phyloP scores from a whole-genome alignment of 768 basidiomycete genomes.

The Kondoa malvinella region DNA sequence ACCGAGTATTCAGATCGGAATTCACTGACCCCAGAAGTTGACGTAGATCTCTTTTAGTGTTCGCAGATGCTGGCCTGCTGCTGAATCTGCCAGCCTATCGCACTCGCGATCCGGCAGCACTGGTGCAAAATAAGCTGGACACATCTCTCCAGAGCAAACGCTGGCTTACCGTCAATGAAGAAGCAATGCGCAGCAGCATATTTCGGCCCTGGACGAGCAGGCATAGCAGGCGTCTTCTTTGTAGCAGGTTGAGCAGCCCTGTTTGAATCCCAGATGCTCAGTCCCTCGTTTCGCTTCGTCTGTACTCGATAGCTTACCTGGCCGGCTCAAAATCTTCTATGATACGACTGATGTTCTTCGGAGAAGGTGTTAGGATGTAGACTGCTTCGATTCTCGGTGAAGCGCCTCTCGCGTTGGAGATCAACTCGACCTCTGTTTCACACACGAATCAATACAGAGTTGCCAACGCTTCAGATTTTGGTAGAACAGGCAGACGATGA shows the following conservation, averaged over 20 bases:
- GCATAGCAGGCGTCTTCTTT: conserved; percentile 19
- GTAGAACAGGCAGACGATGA: too few species aligned
- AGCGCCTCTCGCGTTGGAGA: conserved; percentile 62
- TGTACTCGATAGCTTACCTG: too few species aligned
- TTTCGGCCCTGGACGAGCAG: conserved; percentile 33
- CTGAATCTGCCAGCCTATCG: conserved; percentile 51
- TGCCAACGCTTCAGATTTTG: too few species aligned
- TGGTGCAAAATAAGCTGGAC: conserved; percentile 27
- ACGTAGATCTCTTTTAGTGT: conserved; percentile 70
- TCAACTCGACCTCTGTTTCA: conserved; percentile 84
- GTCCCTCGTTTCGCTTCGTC: too few species aligned
- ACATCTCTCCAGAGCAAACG: background rate
- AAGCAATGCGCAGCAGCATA: conserved; percentile 78
- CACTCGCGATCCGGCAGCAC: conserved; percentile 65
- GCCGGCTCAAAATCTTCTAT: conserved; percentile 54
- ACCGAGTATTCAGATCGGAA: background rate
- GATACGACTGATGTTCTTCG: conserved; percentile 78
- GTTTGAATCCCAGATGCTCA: too few species aligned
- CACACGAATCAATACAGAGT: too few species aligned
- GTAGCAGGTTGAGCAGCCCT: conserved; percentile 12
- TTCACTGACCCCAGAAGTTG: conserved; percentile 70
- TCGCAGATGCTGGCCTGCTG: conserved; percentile 61
- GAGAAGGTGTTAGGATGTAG: conserved; percentile 86
- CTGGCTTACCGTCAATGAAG: conserved; percentile 65
- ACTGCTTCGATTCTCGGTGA: conserved; percentile 77